Evolutionary conservation across 306 rosid genomes (phyloP), one percentile per base, ranked within the genome.

Genomic region (Prinsepia uniflora): DNA sequence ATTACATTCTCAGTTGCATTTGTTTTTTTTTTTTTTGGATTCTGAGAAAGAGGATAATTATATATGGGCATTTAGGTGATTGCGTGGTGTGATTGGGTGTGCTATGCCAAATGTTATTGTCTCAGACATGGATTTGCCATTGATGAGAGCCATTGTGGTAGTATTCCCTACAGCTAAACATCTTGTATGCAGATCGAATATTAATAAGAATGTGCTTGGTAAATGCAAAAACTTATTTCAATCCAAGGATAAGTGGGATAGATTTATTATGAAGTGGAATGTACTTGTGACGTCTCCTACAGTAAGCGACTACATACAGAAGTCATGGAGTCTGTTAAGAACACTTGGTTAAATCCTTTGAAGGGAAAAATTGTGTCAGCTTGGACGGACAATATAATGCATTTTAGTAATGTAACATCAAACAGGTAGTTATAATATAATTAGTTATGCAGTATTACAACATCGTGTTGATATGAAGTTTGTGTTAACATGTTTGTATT

Each of bases 281-380:
- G 36, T 68, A 3, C 61, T 68, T 11, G 72, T 68, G 36, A 36
- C 7, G 17, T 50, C 72, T 36, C 48, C 61, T 50, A 68, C 72
- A 2, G 48, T 50, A 68, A 43, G 39, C 36, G 72, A 68, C 8
- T 68, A 50, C 4, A 6, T 36, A n/a, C 61, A 15, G 57, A 49
- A 48, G 61, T 68, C 61, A 36, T 68, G 39, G 61, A 39, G 6
- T 68, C 50, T 50, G 72, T 68, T 68, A 50, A 46, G 18, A 68
- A 68, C 61, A 68, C 72, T 10, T 68, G 72, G 72, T 52, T 68
- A 47, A 68, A 68, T 39, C 72, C 72, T 50, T 68, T 68, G 2
- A 50, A 52, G 61, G 61, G 52, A 12, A 50, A 47, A 68, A 50
- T 68, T 68, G 72, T 68, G 61, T 39, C 8, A 0, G 72, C 61